These are phyloP conservation scores for Rhizopogon vulgaris DNA, from an alignment of 768 basidiomycete species.

Conservation along the genomic window DNA sequence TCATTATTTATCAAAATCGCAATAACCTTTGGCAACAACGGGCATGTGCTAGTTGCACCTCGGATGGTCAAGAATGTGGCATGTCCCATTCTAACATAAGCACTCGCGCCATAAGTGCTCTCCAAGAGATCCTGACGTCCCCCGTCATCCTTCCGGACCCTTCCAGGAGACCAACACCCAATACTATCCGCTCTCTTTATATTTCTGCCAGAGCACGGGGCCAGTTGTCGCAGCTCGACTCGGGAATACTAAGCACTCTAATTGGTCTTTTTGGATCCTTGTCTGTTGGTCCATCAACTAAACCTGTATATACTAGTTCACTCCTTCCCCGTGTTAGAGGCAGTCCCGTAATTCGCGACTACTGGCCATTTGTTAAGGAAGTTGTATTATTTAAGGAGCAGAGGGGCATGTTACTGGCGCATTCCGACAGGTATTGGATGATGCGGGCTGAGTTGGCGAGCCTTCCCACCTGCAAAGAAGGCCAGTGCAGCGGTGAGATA, in stretches of 20 bases:
- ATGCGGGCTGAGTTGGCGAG: conserved; percentile 42
- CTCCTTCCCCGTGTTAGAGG: conserved; percentile 23
- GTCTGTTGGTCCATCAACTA: conserved; percentile 27
- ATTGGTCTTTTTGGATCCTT: conserved; percentile 47
- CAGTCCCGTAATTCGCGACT: conserved; percentile 16
- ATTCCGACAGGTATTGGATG: conserved; percentile 58
- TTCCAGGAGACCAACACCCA: conserved; percentile 15
- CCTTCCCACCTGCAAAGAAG: conserved; percentile 13
- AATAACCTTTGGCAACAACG: no score
- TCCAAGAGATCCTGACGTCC: background rate
- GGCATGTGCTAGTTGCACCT: no score
- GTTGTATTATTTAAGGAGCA: conserved; percentile 39
- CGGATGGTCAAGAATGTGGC: background rate
- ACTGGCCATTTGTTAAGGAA: conserved; percentile 47
- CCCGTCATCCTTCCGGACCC: background rate
- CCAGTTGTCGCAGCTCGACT: conserved; percentile 29
- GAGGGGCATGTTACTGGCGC: conserved; percentile 25
- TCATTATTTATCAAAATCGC: no score
- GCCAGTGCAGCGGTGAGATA: conserved; percentile 8
- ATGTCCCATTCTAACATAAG: background rate
- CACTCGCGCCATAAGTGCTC: conserved; percentile 1
- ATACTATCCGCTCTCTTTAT: conserved; percentile 36
- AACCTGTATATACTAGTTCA: conserved; percentile 21
- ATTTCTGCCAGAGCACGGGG: conserved; percentile 25
- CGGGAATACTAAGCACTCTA: conserved; percentile 33